Evolutionary conservation across 306 rosid genomes (phyloP).

Genomic region (Biancaea sappan): DNA sequence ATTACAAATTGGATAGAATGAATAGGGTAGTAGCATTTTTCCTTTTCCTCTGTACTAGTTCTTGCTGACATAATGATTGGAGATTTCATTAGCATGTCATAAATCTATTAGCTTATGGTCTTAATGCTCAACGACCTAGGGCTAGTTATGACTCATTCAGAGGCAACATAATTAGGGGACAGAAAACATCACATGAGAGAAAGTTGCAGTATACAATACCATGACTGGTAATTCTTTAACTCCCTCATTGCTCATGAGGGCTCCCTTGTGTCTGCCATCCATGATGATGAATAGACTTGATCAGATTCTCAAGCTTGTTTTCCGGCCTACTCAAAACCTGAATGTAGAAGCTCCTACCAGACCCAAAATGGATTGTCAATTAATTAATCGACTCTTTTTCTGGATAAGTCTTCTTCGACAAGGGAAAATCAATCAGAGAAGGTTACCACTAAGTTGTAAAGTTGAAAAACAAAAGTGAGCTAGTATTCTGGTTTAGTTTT

Average conservation of each 20-base stretch:
- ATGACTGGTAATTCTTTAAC: slow-evolving; percentile 45
- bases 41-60: not conserved
- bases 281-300: slow-evolving; percentile 37
- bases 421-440: slow-evolving; percentile 28
- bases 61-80: not conserved
- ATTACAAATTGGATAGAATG: not conserved
- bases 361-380: slow-evolving; percentile 21
- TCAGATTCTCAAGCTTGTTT: slow-evolving; percentile 32
- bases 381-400: slow-evolving; percentile 21
- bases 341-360: slow-evolving; percentile 26
- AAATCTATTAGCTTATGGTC: not conserved
- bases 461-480: slow-evolving; percentile 1
- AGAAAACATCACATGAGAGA: slow-evolving; percentile 6
- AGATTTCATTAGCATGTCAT: slow-evolving; percentile 1
- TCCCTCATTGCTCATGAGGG: slow-evolving; percentile 45
- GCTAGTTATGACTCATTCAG: not conserved
- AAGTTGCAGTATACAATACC: slow-evolving; percentile 42
- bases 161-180: slow-evolving; percentile 8
- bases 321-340: slow-evolving; percentile 31
- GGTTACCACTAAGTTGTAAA: not conserved
- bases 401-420: too few relatives aligned
- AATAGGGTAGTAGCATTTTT: not conserved
- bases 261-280: slow-evolving; percentile 69
- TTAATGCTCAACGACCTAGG: not conserved
- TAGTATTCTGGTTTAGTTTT: not conserved